These are phyloP conservation scores for Alloteropsis angusta DNA, from an alignment of 202 grass and related monocot genomes.

Conservation along the genomic window DNA sequence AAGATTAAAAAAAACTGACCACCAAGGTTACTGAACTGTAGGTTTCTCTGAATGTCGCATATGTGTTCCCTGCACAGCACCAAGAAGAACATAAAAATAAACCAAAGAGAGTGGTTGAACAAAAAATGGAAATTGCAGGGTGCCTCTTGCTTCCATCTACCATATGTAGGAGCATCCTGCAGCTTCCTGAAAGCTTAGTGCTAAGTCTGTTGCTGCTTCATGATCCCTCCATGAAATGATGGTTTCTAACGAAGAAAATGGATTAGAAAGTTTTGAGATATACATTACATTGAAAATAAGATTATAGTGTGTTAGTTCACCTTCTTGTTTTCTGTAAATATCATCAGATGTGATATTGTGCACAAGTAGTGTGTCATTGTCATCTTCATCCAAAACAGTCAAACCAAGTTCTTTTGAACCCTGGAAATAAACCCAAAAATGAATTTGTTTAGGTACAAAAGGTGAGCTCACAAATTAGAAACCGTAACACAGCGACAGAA, in stretches of 20 bases:
- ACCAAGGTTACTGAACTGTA: constrained; percentile 91
- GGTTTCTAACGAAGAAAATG: constrained; percentile 55
- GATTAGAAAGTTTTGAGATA: not conserved
- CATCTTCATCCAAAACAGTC: constrained; percentile 83
- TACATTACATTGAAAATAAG: not conserved
- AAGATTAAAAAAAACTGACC: constrained; percentile 46
- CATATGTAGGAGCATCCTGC: constrained; percentile 96
- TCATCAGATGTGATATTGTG: constrained; percentile 77
- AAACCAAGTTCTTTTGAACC: constrained; percentile 78
- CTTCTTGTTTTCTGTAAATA: constrained; percentile 98
- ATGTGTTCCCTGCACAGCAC: constrained; percentile 69
- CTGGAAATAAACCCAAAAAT: constrained; percentile 36
- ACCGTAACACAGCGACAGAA: not conserved
- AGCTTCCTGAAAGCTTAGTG: constrained; percentile 92
- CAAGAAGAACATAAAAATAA: constrained; percentile 13
- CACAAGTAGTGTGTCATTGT: constrained; percentile 64
- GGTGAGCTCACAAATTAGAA: constrained; percentile 9
- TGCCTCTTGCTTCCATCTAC: constrained; percentile 30
- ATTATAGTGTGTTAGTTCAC: constrained; percentile 20
- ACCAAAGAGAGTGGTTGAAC: not conserved
- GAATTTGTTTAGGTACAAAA: not conserved
- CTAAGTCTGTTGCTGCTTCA: constrained; percentile 74
- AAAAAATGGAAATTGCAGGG: constrained; percentile 7
- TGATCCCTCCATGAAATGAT: constrained; percentile 96
- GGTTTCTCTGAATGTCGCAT: constrained; percentile 83